Evolutionary conservation across 129 eudicot genomes (phyloP), one percentile per base, ranked within the genome.

Genomic region (Helichrysum umbraculigerum): DNA sequence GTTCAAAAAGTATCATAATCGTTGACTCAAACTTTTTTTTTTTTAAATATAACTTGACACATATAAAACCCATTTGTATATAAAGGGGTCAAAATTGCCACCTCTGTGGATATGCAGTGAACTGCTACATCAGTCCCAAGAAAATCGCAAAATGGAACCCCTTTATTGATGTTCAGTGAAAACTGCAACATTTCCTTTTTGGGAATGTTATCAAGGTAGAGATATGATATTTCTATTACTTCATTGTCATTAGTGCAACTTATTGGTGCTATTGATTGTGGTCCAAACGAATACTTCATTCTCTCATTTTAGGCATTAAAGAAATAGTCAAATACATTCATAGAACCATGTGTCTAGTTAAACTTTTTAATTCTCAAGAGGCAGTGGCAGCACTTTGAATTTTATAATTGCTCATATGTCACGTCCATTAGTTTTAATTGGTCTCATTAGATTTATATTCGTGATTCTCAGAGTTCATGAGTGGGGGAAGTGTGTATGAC

Each of bases 401-500:
- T 66, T 70, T 33, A 35, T 7, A 15, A 72, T 17, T 8, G 3
- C 39, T 20, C 34, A 2, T 25, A 42, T 54, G 72, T 56, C 51
- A 22, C 37, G 41, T 10, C 37, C 11, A 56, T 30, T 79, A n/a
- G 32, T 32, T 54, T 25, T 67, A 33, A 16, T 61, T 50, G n/a
- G 3, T 39, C 32, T 37, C 22, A 32, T 72, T 29, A 34, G 14
- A 21, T 62, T 73, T 62, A 67, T 34, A 60, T 65, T 68, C 64
- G 77, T 68, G 41, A 50, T n/a, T 47, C 29, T 71, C 88, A 93
- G 97, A 93, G 67, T 95, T 80, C 70, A 95, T 95, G 99, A 84
- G 96, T 64, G 97, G 99, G 21, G 99, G 99, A 78, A 93, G 98
- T 82, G 98, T 93, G 29, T 93, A 91, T 76, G 98, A 91, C 82